Evolutionary conservation across 306 rosid genomes (phyloP).

Genomic region (Abrus precatorius): DNA sequence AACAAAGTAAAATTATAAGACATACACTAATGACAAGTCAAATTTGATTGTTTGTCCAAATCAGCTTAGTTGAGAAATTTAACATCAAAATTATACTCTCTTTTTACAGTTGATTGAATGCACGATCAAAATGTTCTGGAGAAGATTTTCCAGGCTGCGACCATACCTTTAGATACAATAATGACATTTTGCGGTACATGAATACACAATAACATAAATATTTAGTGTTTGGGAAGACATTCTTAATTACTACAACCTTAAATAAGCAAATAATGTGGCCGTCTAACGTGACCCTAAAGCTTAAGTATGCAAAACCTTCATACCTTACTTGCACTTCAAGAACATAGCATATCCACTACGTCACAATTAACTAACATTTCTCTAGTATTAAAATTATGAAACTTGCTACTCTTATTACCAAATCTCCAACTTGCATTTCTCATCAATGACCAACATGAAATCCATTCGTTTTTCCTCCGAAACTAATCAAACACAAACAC

Average conservation of each 20-base stretch:
- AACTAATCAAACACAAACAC: constrained; percentile 40
- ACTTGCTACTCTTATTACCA: constrained; percentile 9
- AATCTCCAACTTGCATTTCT: constrained; percentile 5
- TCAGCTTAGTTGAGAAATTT: no score
- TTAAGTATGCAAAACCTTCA: constrained; percentile 55
- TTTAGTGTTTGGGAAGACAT: no score
- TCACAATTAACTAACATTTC: constrained; percentile 2
- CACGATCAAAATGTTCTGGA: no score
- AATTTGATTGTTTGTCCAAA: no score
- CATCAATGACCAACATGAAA: constrained; percentile 51
- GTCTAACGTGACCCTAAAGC: constrained; percentile 65
- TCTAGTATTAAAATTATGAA: constrained; percentile 1
- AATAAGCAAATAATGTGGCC: constrained; percentile 17
- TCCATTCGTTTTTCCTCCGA: constrained; percentile 48
- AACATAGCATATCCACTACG: constrained; percentile 34
- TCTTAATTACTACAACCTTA: constrained; percentile 8
- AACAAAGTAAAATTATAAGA: no score
- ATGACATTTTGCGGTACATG: no score
- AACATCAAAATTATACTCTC: no score
- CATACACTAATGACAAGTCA: no score
- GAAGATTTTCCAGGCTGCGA: no score
- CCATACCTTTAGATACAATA: no score
- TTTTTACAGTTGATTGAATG: no score
- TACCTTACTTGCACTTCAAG: constrained; percentile 61
- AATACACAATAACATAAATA: no score